phyloP scores from a whole-genome alignment of 306 rosid genomes.

The Clitoria ternatea region DNA sequence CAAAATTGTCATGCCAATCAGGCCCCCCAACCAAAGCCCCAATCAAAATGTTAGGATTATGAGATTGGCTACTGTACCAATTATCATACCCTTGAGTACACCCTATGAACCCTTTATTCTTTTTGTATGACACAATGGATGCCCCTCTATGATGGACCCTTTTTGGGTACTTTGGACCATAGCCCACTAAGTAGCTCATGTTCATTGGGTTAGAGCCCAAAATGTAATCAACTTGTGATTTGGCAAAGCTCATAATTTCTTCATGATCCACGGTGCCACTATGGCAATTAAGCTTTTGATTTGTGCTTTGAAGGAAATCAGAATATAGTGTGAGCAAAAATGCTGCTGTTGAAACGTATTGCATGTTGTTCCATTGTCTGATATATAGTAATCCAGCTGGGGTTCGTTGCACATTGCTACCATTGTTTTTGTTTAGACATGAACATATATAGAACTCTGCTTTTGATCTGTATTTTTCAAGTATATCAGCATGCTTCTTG shows the following conservation, averaged over 20 bases:
- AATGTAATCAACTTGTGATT: conserved; percentile 80
- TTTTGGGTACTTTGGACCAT: conserved; percentile 60
- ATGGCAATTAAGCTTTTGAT: conserved; percentile 56
- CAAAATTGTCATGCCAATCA: conserved; percentile 62
- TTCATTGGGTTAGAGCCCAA: conserved; percentile 79
- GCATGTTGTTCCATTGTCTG: conserved; percentile 98
- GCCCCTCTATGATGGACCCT: conserved; percentile 96
- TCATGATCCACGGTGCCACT: conserved; percentile 33
- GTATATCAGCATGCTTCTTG: conserved; percentile 39
- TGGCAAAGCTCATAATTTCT: conserved; percentile 51
- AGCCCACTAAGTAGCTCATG: conserved; percentile 93
- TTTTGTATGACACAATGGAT: conserved; percentile 69
- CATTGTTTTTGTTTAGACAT: conserved; percentile 77
- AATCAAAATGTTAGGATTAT: conserved; percentile 71
- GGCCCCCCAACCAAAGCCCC: conserved; percentile 99
- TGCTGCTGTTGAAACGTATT: conserved; percentile 83
- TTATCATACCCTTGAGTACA: conserved; percentile 96
- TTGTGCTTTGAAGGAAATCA: conserved; percentile 52
- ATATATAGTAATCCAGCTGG: conserved; percentile 74
- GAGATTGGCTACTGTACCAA: conserved; percentile 55
- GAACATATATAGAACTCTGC: conserved; percentile 84
- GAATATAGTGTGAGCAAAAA: conserved; percentile 75
- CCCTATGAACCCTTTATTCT: conserved; percentile 86
- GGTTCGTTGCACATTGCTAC: conserved; percentile 58
- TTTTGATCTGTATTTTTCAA: conserved; percentile 64